Evolutionary conservation across 805 yeast species (phyloP), one percentile per base, ranked within the genome.

Genomic region (Ogataea ramenticola): DNA sequence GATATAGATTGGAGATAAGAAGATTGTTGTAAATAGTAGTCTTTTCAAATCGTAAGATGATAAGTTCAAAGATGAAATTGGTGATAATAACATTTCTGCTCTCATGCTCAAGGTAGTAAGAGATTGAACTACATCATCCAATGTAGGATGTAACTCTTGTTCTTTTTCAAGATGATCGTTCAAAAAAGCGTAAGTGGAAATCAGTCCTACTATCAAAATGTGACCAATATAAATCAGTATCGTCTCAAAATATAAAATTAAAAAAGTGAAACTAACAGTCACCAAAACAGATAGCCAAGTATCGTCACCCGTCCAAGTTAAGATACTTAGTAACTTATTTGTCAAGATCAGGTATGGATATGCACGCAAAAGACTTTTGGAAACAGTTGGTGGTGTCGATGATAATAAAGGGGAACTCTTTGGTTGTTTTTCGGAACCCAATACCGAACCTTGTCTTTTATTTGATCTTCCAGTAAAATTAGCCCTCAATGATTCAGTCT

Each of bases 271-370:
- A 12, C 68, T 53, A 2, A 78, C 66, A 21, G 84, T 73, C 39
- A 83, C 54, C 24, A 88, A 70, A 17, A 85, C 67, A 54, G 88
- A 79, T 44, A 82, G 65, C 87, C 91, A 88, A 30, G 75, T 70
- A 59, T 87, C 93, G 32, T 85, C 90, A 49, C 81, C 80, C 2
- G 97, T 86, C 99, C 99, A 91, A 0, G 98, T 90, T 32, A 86
- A 62, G 34, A 89, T 71, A 36, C 86, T 80, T 44, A 89, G 68
- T 2, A 77, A 49, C 51, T 80, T 79, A 60, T 90, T 88, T 10
- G 81, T 77, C 1, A 85, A 75, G 34, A 86, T 71, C 36, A 91
- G 68, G 58, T 87, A 87, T 2, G 98, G 98, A 60, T 91, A 90
- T 10, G 95, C 79, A 47, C 79, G 74, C 34, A 89, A 77, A 42